phyloP scores from a whole-genome alignment of 2,329 filamentous ascomycete species.

The Ilyonectria robusta region DNA sequence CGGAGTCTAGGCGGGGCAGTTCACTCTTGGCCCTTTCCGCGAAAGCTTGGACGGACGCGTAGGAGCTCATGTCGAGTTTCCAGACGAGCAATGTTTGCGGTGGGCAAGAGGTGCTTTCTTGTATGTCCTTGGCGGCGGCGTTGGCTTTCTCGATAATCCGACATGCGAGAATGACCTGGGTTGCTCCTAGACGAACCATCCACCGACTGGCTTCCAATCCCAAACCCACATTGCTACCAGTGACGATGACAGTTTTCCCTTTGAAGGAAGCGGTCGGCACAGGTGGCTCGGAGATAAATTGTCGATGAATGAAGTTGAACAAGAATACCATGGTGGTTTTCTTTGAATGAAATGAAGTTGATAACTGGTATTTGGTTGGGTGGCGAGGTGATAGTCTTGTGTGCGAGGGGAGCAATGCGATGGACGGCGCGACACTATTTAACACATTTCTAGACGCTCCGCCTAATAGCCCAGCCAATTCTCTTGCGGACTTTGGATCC shows the following conservation, averaged over 20 bases:
- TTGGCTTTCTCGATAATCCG: constrained; percentile 8
- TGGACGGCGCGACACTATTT: neutral
- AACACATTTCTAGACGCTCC: neutral
- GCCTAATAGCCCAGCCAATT: neutral
- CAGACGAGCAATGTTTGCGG: neutral
- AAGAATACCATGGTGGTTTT: neutral
- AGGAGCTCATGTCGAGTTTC: constrained; percentile 39
- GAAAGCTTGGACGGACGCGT: constrained; percentile 63
- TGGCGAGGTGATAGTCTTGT: neutral
- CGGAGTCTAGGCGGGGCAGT: constrained; percentile 60
- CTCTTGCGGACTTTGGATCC: neutral
- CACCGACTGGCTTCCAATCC: constrained; percentile 15
- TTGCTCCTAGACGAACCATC: constrained; percentile 2
- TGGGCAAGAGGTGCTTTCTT: neutral
- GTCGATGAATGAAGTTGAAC: neutral
- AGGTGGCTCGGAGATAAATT: neutral
- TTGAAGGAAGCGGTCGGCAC: constrained; percentile 15
- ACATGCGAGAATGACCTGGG: constrained; percentile 11
- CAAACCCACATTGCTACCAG: constrained; percentile 17
- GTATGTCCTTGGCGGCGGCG: neutral
- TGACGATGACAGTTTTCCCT: constrained; percentile 16
- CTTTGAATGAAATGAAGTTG: neutral
- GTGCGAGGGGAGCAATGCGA: neutral
- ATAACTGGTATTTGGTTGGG: neutral
- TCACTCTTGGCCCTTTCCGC: constrained; percentile 51